phyloP scores from a whole-genome alignment of 441 rosid genomes.

The Arabidopsis lyrata region DNA sequence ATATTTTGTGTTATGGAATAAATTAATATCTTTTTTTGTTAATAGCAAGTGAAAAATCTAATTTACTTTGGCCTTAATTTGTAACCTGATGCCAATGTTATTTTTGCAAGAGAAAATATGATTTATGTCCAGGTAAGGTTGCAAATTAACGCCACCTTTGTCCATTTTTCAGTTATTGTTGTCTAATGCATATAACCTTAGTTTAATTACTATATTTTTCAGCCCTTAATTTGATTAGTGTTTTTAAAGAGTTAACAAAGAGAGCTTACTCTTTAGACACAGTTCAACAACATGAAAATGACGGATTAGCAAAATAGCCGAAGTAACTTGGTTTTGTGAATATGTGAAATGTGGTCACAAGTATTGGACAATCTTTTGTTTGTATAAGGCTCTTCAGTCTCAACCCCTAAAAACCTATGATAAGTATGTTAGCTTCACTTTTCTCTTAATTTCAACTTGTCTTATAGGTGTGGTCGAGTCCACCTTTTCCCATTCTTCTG shows the following conservation, averaged over 20 bases:
- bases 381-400: conserved; percentile 38
- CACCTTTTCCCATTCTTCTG: conserved; percentile 28
- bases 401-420: conserved; percentile 29
- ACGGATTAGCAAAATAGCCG: not conserved
- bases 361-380: conserved; percentile 23
- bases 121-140: not conserved
- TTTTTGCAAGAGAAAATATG: not conserved
- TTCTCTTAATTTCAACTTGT: conserved; percentile 34
- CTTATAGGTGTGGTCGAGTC: conserved; percentile 20
- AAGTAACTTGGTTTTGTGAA: conserved; percentile 4
- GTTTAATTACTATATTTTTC: not conserved
- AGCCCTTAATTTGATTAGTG: no score
- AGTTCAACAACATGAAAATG: not conserved
- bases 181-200: not conserved
- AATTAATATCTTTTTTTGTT: no score
- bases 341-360: conserved; percentile 33
- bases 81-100: not conserved
- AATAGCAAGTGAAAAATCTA: no score
- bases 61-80: not conserved
- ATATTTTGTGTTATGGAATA: not conserved
- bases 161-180: not conserved
- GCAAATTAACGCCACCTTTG: not conserved
- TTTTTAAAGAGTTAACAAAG: not conserved
- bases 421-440: conserved; percentile 5
- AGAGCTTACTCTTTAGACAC: not conserved